Conservation (phyloP, 2,329 filamentous ascomycete species). For the Proliferodiscus dingleyae region DNA sequence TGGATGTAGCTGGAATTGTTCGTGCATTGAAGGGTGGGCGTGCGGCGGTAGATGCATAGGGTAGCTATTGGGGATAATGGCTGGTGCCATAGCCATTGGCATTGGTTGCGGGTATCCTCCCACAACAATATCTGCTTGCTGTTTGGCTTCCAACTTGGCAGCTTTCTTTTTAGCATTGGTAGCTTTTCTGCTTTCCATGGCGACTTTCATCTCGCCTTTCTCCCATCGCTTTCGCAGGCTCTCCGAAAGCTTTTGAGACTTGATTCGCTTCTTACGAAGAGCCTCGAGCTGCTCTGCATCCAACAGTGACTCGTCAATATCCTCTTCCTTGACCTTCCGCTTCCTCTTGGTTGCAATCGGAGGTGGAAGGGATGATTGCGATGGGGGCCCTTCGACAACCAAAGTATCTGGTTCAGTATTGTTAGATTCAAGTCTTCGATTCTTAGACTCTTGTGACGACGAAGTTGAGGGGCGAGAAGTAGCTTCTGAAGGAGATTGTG, state of each 20-base stretch:
- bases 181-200: conserved; percentile 56
- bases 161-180: conserved; percentile 56
- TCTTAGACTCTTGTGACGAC: neutral
- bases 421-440: conserved; percentile 6
- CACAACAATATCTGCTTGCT: neutral
- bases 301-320: conserved; percentile 6
- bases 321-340: conserved; percentile 10
- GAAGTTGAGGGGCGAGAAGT: conserved; percentile 7
- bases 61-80: neutral
- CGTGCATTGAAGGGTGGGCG: neutral
- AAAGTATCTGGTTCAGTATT: conserved; percentile 4
- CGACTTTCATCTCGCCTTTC: conserved; percentile 54
- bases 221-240: conserved; percentile 43
- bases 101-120: conserved; percentile 10
- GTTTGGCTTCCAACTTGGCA: conserved; percentile 1
- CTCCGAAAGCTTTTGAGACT: conserved; percentile 12
- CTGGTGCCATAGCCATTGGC: conserved; percentile 1
- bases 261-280: conserved; percentile 10
- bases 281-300: conserved; percentile 5
- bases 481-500: conserved; percentile 2
- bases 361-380: conserved; percentile 1
- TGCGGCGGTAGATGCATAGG: conserved; percentile 2
- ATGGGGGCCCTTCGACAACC: conserved; percentile 1
- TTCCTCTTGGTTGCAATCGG: conserved; percentile 5
- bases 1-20: neutral